A percentile compares a stretch with the other conserved stretches of the same genome.
Evolutionary conservation across 495 filamentous ascomycete genomes (phyloP).

Genomic region (Xylona heveae): DNA sequence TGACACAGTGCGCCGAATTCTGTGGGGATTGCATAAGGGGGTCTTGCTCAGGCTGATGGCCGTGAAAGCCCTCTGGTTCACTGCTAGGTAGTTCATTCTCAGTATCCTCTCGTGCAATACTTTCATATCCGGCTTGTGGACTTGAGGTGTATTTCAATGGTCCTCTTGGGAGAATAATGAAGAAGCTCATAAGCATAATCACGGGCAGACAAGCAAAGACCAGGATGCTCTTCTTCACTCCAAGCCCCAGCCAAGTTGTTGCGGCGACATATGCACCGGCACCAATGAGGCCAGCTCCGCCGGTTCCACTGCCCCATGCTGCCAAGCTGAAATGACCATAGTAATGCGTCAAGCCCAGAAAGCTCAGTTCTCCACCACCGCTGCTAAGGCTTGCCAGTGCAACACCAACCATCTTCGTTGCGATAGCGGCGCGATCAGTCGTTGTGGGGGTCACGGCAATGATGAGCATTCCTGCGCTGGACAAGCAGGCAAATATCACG

Average conservation of each 20-base stretch:
- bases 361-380: conserved; percentile 73
- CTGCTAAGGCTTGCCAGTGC: conserved; percentile 66
- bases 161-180: conserved; percentile 46
- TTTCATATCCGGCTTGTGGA: conserved; percentile 7
- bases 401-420: conserved; percentile 60
- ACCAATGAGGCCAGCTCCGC: conserved; percentile 70
- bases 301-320: conserved; percentile 83
- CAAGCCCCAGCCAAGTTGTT: conserved; percentile 56
- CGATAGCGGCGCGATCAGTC: conserved; percentile 35
- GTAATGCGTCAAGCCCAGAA: conserved; percentile 78
- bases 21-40: too few species aligned
- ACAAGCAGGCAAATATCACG: conserved; percentile 46
- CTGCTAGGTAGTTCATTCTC: conserved; percentile 12
- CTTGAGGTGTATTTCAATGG: conserved; percentile 11
- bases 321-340: conserved; percentile 83
- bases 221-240: conserved; percentile 47
- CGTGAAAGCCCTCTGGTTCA: background rate
- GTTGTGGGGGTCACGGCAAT: conserved; percentile 56
- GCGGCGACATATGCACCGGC: conserved; percentile 71
- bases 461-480: conserved; percentile 65
- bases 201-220: conserved; percentile 56
- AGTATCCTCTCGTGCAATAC: conserved; percentile 10
- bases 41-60: background rate
- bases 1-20: too few species aligned
- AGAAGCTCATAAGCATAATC: conserved; percentile 75